Evolutionary conservation across 2,329 filamentous ascomycete species (phyloP), one percentile per base, ranked within the genome.

Genomic region (Lachnellula suecica): DNA sequence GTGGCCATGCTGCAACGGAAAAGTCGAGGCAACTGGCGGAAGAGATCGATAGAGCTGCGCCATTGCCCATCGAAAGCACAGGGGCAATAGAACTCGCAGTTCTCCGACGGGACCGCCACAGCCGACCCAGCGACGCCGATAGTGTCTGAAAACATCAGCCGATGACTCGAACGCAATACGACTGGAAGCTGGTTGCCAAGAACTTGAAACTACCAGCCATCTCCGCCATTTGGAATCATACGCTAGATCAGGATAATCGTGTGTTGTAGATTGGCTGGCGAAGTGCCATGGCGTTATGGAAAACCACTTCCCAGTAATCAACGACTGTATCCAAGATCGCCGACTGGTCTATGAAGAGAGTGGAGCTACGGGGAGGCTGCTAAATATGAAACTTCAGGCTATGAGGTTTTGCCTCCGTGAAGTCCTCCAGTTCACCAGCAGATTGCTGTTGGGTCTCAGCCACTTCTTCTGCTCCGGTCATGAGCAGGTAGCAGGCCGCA

Each of bases 401-500:
- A 35, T n/a, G 10, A 17, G 46, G 31, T 44, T 41, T n/a, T 13
- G 23, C 19, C 20, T 59, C 53, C 13, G 57, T 24, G 38, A 46
- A 51, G 27, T n/a, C 25, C 31, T 50, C 54, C 27, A 59, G 50
- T 25, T 58, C 53, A 22, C 41, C 27, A 17, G 53, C 53, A 46
- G 40, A 49, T 29, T 46, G 35, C 23, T 31, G 45, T 31, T 52
- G 51, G 6, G 25, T 41, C 1, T 58, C 57, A 13, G 11, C 13
- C 20, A 62, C 37, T 11, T 63, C 61, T 35, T 56, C 57, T 20
- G 38, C 45, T 10, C 53, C 43, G 9, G 52, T 56, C 24, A 61
- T 44, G 15, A 61, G 46, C 13, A 57, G 49, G 44, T 57, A 62
- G 44, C 60, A 63, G 9, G 59, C 55, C 44, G 53, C 62, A 9